Evolutionary conservation across 1,284 basidiomycete genomes (phyloP).

Genomic region (Dichomitus squalens): DNA sequence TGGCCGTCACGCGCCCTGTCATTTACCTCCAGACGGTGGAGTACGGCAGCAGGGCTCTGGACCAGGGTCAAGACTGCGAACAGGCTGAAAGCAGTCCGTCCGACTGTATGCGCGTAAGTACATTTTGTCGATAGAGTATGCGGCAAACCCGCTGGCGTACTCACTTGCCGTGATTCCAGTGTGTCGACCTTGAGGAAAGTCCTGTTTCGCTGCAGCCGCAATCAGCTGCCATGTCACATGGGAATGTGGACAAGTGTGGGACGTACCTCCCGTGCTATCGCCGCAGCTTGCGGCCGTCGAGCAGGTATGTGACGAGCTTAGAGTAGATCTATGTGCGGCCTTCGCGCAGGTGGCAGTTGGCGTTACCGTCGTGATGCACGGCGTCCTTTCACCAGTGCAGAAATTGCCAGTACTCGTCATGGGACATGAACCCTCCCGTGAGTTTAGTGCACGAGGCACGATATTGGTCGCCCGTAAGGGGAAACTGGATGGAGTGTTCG

Average conservation of each 20-base stretch:
- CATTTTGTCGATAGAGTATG: not conserved
- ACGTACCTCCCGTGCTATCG: slow-evolving; percentile 62
- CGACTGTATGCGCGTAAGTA: slow-evolving; percentile 43
- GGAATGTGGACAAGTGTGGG: not conserved
- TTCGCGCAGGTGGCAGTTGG: slow-evolving; percentile 35
- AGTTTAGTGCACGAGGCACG: slow-evolving; percentile 55
- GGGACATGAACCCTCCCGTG: slow-evolving; percentile 49
- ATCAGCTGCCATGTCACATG: slow-evolving; percentile 13
- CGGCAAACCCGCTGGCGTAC: slow-evolving; percentile 21
- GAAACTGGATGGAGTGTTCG: slow-evolving; percentile 61
- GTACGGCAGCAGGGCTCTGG: slow-evolving; percentile 63
- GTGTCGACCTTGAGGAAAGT: slow-evolving; percentile 43
- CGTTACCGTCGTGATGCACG: slow-evolving; percentile 44
- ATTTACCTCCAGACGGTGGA: slow-evolving; percentile 61
- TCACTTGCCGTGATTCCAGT: slow-evolving; percentile 73
- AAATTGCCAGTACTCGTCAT: slow-evolving; percentile 58
- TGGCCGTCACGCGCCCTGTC: not conserved
- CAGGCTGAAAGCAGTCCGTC: slow-evolving; percentile 64
- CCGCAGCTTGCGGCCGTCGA: slow-evolving; percentile 69
- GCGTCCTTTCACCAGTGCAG: slow-evolving; percentile 44
- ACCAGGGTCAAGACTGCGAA: slow-evolving; percentile 58
- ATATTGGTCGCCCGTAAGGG: slow-evolving; percentile 57
- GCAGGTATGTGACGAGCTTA: slow-evolving; percentile 69
- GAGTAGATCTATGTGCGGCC: slow-evolving; percentile 45
- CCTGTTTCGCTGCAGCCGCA: slow-evolving; percentile 29